A percentile compares a stretch with the other conserved stretches of the same genome.
Conservation (phyloP, 345 rosid genomes). For the Hypericum perforatum region DNA sequence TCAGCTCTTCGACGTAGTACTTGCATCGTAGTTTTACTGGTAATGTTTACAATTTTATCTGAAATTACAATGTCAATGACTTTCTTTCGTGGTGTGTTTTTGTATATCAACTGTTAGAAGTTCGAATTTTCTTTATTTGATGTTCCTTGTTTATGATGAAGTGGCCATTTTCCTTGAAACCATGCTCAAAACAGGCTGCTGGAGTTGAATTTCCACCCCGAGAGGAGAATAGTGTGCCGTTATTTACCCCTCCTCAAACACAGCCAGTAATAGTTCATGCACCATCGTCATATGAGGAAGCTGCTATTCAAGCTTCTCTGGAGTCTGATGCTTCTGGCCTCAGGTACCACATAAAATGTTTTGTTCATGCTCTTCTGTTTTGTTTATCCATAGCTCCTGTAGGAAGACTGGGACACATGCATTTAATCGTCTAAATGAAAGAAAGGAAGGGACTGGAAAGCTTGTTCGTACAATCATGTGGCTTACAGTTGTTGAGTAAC, state of each 20-base stretch:
- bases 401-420: not conserved
- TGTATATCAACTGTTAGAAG: too few species aligned
- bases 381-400: not conserved
- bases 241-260: slow-evolving; percentile 95
- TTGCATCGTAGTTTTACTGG: not conserved
- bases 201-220: slow-evolving; percentile 93
- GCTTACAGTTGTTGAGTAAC: too few species aligned
- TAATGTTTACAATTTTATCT: slow-evolving; percentile 1
- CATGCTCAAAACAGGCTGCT: slow-evolving; percentile 34
- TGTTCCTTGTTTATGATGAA: too few species aligned
- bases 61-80: slow-evolving; percentile 4
- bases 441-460: too few species aligned
- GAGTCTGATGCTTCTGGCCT: slow-evolving; percentile 79
- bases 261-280: slow-evolving; percentile 56
- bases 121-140: too few species aligned
- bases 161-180: too few species aligned
- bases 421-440: not conserved
- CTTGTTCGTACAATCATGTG: too few species aligned
- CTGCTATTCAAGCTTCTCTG: slow-evolving; percentile 83
- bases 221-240: slow-evolving; percentile 64
- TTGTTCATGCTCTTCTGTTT: too few species aligned
- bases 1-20: not conserved
- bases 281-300: slow-evolving; percentile 62
- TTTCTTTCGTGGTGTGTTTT: too few species aligned
- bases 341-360: slow-evolving; percentile 34